Evolutionary conservation across 2,329 filamentous ascomycete species (phyloP).

Genomic region (Fusarium marasasianum): DNA sequence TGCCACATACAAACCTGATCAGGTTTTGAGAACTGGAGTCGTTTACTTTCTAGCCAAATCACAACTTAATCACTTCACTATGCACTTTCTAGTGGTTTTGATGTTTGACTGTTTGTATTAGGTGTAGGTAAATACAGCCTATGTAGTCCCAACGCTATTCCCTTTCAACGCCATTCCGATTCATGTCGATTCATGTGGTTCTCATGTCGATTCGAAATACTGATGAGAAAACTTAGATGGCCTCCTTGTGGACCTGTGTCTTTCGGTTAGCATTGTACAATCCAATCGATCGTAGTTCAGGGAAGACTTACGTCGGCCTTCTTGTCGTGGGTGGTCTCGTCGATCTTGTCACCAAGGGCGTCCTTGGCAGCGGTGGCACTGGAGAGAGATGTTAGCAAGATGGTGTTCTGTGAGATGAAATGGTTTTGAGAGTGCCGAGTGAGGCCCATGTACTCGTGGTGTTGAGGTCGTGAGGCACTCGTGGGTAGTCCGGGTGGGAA

Average conservation of each 20-base stretch:
- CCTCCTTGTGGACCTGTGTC: not conserved
- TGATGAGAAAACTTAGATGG: not conserved
- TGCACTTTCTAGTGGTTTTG: not conserved
- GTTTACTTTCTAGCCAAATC: no score
- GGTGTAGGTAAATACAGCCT: slow-evolving; percentile 9
- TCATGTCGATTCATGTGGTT: not conserved
- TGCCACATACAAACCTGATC: accelerated
- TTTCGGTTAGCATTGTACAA: not conserved
- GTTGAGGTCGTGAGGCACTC: not conserved
- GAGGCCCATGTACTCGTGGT: not conserved
- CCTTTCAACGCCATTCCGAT: slow-evolving; percentile 8
- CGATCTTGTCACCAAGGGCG: slow-evolving; percentile 59
- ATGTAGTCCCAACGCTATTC: slow-evolving; percentile 14
- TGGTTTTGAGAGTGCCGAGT: not conserved
- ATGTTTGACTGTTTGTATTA: slow-evolving; percentile 13
- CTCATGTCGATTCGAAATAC: not conserved
- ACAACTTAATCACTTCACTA: not conserved
- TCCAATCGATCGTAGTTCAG: not conserved
- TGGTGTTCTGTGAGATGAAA: not conserved
- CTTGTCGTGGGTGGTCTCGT: slow-evolving; percentile 52
- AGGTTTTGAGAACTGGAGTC: not conserved
- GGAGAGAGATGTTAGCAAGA: slow-evolving; percentile 40
- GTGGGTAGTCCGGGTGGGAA: not conserved
- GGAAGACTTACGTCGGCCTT: slow-evolving; percentile 49
- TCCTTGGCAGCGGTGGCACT: slow-evolving; percentile 60